These are phyloP conservation scores for Phytopythium chamaehyphon DNA, from an alignment of 352 stramenopile species.

Conservation along the genomic window DNA sequence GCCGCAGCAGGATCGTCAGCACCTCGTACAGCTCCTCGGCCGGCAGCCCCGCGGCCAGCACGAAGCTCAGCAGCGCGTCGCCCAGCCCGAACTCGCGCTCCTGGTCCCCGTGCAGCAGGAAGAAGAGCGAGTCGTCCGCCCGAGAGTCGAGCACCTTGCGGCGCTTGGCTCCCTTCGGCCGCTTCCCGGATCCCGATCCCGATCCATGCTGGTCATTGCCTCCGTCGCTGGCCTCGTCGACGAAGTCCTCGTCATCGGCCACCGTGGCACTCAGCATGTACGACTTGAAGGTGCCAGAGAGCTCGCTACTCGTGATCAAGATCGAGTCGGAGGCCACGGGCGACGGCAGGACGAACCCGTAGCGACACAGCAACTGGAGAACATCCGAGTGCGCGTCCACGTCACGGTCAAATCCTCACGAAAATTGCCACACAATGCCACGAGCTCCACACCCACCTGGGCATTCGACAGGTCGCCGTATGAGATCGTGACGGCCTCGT, in stretches of 20 bases:
- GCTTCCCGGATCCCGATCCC: constrained; percentile 12
- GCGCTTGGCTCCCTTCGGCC: constrained; percentile 34
- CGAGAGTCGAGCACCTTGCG: constrained; percentile 33
- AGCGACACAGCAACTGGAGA: constrained; percentile 55
- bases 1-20: constrained; percentile 49
- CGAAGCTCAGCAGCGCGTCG: constrained; percentile 60
- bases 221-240: constrained; percentile 16
- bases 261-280: constrained; percentile 24
- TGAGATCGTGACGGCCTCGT: constrained; percentile 56
- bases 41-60: constrained; percentile 45
- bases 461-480: constrained; percentile 72
- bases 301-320: constrained; percentile 38
- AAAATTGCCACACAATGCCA: background rate
- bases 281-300: constrained; percentile 31
- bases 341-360: constrained; percentile 56
- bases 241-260: constrained; percentile 23
- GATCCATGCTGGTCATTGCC: constrained; percentile 6
- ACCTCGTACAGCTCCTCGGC: constrained; percentile 65
- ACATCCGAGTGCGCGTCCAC: background rate
- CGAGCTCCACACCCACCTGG: constrained; percentile 30
- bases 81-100: constrained; percentile 53
- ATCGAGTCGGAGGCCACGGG: constrained; percentile 44
- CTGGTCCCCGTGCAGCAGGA: constrained; percentile 47
- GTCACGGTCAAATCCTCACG: background rate
- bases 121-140: constrained; percentile 30